Conservation (phyloP, 164 flowering plant genomes). For the Chloranthus sessilifolius region DNA sequence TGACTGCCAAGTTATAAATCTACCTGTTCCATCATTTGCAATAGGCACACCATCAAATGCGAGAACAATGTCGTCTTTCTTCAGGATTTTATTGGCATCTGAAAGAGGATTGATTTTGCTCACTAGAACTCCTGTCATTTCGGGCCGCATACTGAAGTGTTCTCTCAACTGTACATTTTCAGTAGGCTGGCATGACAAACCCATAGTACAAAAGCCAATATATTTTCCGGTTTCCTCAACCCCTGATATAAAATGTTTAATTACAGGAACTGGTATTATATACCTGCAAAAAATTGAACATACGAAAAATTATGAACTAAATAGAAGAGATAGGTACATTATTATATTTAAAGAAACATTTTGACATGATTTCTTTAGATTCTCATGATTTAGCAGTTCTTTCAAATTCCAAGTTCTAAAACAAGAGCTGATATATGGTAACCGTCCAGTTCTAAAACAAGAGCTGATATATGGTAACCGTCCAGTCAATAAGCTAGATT, state of each 20-base stretch:
- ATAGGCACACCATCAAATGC: conserved; percentile 87
- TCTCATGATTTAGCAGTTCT: too few relatives aligned
- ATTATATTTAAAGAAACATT: background rate
- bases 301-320: background rate
- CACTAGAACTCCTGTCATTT: conserved; percentile 85
- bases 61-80: conserved; percentile 80
- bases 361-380: background rate
- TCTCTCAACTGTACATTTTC: conserved; percentile 82
- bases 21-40: conserved; percentile 98
- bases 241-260: conserved; percentile 77
- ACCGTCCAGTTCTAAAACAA: too few relatives aligned
- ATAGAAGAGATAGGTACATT: background rate
- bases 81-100: conserved; percentile 57
- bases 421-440: too few relatives aligned
- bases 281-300: conserved; percentile 44
- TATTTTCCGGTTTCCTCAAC: conserved; percentile 79
- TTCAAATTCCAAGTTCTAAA: too few relatives aligned
- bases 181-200: conserved; percentile 82
- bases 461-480: too few relatives aligned
- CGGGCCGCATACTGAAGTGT: conserved; percentile 66
- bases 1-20: background rate
- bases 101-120: conserved; percentile 83
- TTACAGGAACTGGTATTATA: conserved; percentile 90
- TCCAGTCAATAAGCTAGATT: too few relatives aligned
- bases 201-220: conserved; percentile 86